Base-by-base conservation (phyloP, 805 yeast genomes). In the Lachancea waltii region DNA sequence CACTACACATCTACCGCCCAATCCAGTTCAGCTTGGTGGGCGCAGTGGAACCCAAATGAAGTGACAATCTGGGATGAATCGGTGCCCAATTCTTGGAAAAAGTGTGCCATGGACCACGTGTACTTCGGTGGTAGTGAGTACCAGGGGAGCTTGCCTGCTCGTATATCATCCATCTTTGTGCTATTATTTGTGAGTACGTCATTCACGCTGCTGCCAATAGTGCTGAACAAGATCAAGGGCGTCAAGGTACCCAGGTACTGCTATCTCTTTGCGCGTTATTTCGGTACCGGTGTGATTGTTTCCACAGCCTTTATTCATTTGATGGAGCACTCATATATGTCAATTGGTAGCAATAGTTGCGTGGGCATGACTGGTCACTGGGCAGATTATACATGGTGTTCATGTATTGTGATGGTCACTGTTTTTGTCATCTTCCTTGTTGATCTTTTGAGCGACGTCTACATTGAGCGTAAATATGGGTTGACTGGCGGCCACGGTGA, bases 281-380 rank as follows among this genome's bases (percentile, higher is more conserved):
- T 84, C 54, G 94, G 94, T 44, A 79, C 89, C 3, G 94, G 94
- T 39, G 90, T 84, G 34, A 84, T 84, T 51, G 70, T 84, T 9
- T 84, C 90, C 10, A 84, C 94, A 1, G 85, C 89, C 0, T 81
- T 84, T 50, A 77, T 84, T 21, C 94, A 84, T 62, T 63, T 84
- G 43, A 60, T 84, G 42, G 69, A 74, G 44, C 90, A 26, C 11
- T 26, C 37, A 3, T 26, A 26, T 14, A 18, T 19, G 13, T 26
- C 31, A 3, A 34, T 34, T 14, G 37, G 37, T 86, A 52, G 68
- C 1, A 53, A 72, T 33, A 72, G 64, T 7, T 83, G 92, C 63
- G 65, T 83, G 19, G 83, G 84, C 9, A 13, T 27, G 19, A 21
- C 23, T 3, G 79, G 77, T 25, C 70, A 72, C 0, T 74, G 75